A percentile compares a stretch with the other conserved stretches of the same genome.
Evolutionary conservation across 1,284 basidiomycete genomes (phyloP).

Genomic region (Lentinus polychrous): DNA sequence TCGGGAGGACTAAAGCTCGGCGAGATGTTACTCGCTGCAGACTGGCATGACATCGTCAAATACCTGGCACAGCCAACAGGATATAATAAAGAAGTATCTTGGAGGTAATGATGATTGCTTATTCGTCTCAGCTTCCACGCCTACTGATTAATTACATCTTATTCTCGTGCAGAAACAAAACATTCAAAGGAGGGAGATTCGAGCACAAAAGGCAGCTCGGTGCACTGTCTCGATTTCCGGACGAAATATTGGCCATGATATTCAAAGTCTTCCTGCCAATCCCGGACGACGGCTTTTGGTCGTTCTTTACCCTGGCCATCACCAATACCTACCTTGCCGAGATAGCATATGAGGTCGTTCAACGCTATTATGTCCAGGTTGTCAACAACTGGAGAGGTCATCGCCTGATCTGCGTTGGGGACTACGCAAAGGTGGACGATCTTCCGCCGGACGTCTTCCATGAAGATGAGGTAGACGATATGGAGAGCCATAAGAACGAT

Average conservation of each 20-base stretch:
- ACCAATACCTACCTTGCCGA: background rate
- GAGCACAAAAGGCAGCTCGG: background rate
- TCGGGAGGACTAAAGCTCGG: background rate
- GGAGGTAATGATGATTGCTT: background rate
- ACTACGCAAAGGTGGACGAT: background rate
- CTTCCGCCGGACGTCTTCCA: background rate
- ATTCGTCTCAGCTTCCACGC: background rate
- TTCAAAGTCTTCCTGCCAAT: background rate
- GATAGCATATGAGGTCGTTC: background rate
- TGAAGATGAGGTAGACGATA: background rate
- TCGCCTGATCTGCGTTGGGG: constrained; percentile 3
- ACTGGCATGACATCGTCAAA: background rate
- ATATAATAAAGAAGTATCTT: background rate
- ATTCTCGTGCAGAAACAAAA: background rate
- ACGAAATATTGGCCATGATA: background rate
- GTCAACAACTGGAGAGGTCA: background rate
- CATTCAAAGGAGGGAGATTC: too few relatives aligned
- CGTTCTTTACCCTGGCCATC: background rate
- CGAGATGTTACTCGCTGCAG: background rate
- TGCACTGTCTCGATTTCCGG: background rate
- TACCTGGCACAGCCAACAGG: background rate
- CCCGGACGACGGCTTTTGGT: background rate
- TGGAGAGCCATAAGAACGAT: background rate
- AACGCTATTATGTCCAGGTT: background rate
- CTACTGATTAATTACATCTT: too few relatives aligned